Evolutionary conservation across 2,329 filamentous ascomycete genomes (phyloP), one percentile per base, ranked within the genome.

Genomic region (Escovopsis sp.): DNA sequence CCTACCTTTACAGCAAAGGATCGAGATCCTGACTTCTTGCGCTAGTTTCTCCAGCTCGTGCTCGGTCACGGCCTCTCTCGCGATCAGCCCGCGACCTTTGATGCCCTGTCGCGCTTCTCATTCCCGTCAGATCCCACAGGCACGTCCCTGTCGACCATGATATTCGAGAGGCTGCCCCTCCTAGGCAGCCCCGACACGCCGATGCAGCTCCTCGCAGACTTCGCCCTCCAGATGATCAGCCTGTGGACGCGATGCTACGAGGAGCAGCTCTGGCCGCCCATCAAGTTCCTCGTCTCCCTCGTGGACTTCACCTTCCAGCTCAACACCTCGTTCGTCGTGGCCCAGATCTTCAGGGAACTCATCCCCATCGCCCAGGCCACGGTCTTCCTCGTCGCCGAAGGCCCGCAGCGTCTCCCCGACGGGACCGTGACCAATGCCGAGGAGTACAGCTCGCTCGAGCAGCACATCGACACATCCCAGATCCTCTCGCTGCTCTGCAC

Each of bases 161-260:
- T 87, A 21, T 69, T 83, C 35, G 73, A 81, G 42, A 69, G 68
- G 31, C 56, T 88, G n/a, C 71, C 77, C 0, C 51, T 63, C 5
- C 63, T 76, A 41, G 69, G 70, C 35, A 63, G 56, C 32, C 59
- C 52, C 36, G 59, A 49, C 35, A 65, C 59, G 39, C 70, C 59
- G 33, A 62, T 58, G 55, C 71, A 58, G 49, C 61, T 82, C 4
- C 68, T 79, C 1, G 59, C 77, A 9, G 70, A 76, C 40, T 76
- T 86, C 43, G 74, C 72, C 34, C 62, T 71, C 33, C 60, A 75
- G 21, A 55, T 86, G 15, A 65, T 83, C 34, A 62, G 67, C 13
- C 53, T 88, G 12, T 88, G 83, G 81, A 63, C 65, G 13, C 66
- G 65, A 15, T 86, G 81, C 49, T 57, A 77, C 6, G 60, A 68